Base-by-base conservation (phyloP, 371 early-diverging fungal genomes). In the Rhizopus stolonifer region DNA sequence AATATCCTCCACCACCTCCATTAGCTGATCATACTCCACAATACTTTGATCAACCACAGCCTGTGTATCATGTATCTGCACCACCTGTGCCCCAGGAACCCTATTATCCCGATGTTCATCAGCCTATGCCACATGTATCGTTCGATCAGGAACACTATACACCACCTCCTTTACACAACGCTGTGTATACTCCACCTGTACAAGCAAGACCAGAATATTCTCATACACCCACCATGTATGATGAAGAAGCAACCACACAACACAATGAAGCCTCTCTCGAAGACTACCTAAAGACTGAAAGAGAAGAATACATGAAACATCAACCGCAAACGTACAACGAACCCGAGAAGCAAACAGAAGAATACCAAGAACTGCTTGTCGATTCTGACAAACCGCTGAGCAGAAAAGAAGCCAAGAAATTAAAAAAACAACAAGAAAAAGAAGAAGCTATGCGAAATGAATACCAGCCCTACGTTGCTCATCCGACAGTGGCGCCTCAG, bases 1-100 rank as follows among this genome's bases (percentile, higher is more conserved):
- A 69, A 49, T 69, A 69, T 32, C 66, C 66, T 48, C 39, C 44
- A 9, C 69, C 69, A 9, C 65, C 62, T 25, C 65, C 67, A n/a
- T 19, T 19, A 34, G 23, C 46, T 36, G 31, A 50, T 10, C 8
- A 15, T 31, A 18, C n/a, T 39, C 38, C n/a, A 39, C 21, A 22
- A 18, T 15, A 42, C 15, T 11, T 26, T 26, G 19, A 43, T 4
- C 22, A n/a, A 34, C 29, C 46, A 54, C 38, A 45, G 19, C 11
- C 14, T 18, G 29, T 22, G 13, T 29, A 40, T 21, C 25, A 32
- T 19, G 5, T 13, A 19, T 1, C 32, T 1, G 10, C 17, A 23
- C 40, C 50, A 17, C 33, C 46, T 46, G 13, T 49, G 15, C 49
- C 32, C 7, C 33, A 42, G 42, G 18, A 32, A 17, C 34, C n/a